Evolutionary conservation across 805 yeast species (phyloP).

Genomic region (Yarrowia sp.): DNA sequence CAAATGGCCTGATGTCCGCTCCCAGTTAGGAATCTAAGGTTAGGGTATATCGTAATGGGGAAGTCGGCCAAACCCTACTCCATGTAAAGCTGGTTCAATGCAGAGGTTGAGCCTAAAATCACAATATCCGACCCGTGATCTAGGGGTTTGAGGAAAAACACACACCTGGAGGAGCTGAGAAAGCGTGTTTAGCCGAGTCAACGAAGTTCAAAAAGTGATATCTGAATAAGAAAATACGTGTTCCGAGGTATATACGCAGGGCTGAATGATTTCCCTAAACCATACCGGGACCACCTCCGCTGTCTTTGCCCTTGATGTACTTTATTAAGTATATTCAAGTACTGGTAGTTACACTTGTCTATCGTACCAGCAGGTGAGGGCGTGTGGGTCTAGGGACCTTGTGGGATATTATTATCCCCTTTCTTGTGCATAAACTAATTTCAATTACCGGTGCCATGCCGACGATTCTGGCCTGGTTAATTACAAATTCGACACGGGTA

Average conservation of each 20-base stretch:
- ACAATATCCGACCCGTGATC: constrained; percentile 1
- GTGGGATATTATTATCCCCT: not conserved
- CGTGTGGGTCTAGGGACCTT: not conserved
- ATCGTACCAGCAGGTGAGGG: too few relatives aligned
- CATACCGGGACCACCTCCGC: not conserved
- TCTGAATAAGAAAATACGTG: not conserved
- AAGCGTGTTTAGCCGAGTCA: not conserved
- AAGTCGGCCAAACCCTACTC: not conserved
- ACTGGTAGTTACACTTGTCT: too few relatives aligned
- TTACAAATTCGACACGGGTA: not conserved
- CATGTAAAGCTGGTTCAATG: not conserved
- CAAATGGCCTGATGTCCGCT: constrained; percentile 13
- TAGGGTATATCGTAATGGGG: not conserved
- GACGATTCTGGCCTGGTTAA: not conserved
- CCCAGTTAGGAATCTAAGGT: not conserved
- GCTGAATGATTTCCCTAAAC: not conserved
- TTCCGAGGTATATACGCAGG: not conserved
- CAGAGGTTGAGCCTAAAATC: not conserved
- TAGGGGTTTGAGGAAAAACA: not conserved
- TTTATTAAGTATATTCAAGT: too few relatives aligned
- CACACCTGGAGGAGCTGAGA: not conserved
- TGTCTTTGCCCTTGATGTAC: not conserved
- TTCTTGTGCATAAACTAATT: not conserved
- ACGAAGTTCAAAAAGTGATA: not conserved
- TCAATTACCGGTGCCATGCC: not conserved